phyloP scores from a whole-genome alignment of 2,329 filamentous ascomycete species.

The Aotearoamyces nothofagi region DNA sequence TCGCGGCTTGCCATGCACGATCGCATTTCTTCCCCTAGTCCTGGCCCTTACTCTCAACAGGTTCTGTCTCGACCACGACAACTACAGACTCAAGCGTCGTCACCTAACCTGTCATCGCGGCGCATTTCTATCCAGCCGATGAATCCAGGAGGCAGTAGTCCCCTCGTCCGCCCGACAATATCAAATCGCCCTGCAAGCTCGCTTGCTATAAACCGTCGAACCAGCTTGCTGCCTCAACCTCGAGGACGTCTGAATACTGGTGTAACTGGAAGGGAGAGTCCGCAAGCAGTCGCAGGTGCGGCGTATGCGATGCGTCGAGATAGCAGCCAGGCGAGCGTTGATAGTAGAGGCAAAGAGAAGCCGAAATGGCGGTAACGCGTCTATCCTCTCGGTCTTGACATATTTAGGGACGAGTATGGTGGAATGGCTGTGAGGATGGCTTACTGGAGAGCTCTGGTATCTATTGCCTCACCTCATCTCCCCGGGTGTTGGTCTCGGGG shows the following conservation, averaged over 20 bases:
- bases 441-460: too few relatives aligned
- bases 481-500: too few relatives aligned
- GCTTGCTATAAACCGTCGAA: constrained; percentile 33
- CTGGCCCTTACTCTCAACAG: constrained; percentile 32
- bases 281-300: constrained; percentile 30
- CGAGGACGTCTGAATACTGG: constrained; percentile 15
- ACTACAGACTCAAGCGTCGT: constrained; percentile 24
- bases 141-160: constrained; percentile 17
- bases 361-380: constrained; percentile 11
- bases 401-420: too few relatives aligned
- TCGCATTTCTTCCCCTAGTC: constrained; percentile 33
- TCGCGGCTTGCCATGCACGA: constrained; percentile 35
- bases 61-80: constrained; percentile 27
- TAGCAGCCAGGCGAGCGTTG: constrained; percentile 10
- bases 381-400: too few relatives aligned
- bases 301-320: constrained; percentile 24
- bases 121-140: constrained; percentile 39
- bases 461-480: too few relatives aligned
- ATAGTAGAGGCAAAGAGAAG: constrained; percentile 12
- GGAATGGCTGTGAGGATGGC: too few relatives aligned
- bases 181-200: constrained; percentile 39
- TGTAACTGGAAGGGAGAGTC: constrained; percentile 30
- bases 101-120: constrained; percentile 24
- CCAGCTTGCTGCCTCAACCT: constrained; percentile 35
- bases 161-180: constrained; percentile 6